Base-by-base conservation (phyloP, 2,329 filamentous ascomycete genomes). In the Colletotrichum gigasporum region DNA sequence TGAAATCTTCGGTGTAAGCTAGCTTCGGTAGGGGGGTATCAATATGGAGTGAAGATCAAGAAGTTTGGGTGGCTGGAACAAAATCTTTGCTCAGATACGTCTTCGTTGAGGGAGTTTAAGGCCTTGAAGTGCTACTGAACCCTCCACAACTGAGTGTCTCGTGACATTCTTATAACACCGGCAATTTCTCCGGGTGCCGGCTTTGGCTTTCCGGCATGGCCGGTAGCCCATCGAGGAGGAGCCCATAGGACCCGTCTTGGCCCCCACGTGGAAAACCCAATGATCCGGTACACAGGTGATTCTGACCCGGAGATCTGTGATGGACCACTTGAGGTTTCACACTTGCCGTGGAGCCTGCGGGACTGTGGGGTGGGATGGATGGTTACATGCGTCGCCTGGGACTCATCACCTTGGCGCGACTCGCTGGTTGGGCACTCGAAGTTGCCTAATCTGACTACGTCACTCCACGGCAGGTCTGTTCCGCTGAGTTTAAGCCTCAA, bases 211-310 rank as follows among this genome's bases (percentile, higher is more conserved):
- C 61, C 61, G 61, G 35, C 22, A 61, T 61, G 39, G 26, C 61
- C 61, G 61, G 56, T 61, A 30, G 48, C 56, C 42, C 61, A 61
- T 64, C n/a, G 2, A 11, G 14, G 4, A 34, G 18, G 24, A 30
- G 3, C 34, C 5, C 22, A 10, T 37, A 4, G 47, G 52, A 9
- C 47, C 61, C 48, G n/a, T 61, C 28, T 18, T 41, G 24, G 32
- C 16, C 61, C 55, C 61, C 61, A 61, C 61, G 56, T 45, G 50
- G 41, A 10, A 2, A 44, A 32, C 42, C 56, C 56, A 44, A 48
- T 34, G 20, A 22, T 32, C 41, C 24, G 41, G 50, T 24, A 28
- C 8, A 12, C 3, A 45, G 18, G 24, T 12, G 14, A n/a, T 6
- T 32, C 18, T 26, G n/a, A 12, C 16, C 59, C 59, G 53, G 37